Evolutionary conservation across 208 protist species (phyloP).

Genomic region (Acanthamoeba castellanii): DNA sequence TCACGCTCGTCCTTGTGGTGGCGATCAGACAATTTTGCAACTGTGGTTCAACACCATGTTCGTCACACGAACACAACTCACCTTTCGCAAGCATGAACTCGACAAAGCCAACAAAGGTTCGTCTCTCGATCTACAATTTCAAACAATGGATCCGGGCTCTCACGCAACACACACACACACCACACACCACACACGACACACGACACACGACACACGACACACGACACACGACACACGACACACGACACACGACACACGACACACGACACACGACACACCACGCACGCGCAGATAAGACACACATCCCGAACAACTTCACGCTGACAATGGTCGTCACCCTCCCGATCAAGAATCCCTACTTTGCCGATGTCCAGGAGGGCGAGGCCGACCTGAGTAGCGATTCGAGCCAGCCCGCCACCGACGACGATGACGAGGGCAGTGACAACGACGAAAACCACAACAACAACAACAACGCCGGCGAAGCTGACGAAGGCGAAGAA

Average conservation of each 20-base stretch:
- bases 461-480: background rate
- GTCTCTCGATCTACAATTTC: background rate
- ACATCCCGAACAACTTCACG: slow-evolving; percentile 25
- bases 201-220: background rate
- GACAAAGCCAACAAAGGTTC: slow-evolving; percentile 73
- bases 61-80: background rate
- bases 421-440: background rate
- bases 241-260: background rate
- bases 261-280: too few species aligned
- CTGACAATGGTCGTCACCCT: background rate
- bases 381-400: background rate
- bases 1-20: background rate
- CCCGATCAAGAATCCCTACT: slow-evolving; percentile 55
- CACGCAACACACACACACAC: background rate
- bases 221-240: too few species aligned
- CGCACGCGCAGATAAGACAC: slow-evolving; percentile 34
- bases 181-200: too few species aligned
- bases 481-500: background rate
- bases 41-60: slow-evolving; percentile 74
- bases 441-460: background rate
- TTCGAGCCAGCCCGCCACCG: background rate
- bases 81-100: slow-evolving; percentile 38
- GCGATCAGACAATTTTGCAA: slow-evolving; percentile 41
- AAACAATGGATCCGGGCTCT: background rate
- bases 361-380: background rate